Evolutionary conservation across 805 yeast genomes (phyloP).

Genomic region (Myxozyma neotropica): DNA sequence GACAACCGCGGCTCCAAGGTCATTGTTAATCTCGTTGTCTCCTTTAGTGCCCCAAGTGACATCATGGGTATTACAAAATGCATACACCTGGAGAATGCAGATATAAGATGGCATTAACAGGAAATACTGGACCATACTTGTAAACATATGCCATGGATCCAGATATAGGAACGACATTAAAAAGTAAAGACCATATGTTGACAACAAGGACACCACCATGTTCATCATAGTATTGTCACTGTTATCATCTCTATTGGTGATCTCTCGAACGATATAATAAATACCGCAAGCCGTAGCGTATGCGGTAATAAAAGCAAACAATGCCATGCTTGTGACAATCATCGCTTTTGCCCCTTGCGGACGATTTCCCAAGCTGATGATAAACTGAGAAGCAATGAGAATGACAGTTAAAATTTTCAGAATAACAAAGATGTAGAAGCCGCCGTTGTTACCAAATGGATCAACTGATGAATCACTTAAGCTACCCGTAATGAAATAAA

Average conservation of each 20-base stretch:
- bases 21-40: slow-evolving; percentile 62
- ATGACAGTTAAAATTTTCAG: slow-evolving; percentile 84
- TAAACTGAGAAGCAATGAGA: slow-evolving; percentile 80
- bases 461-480: slow-evolving; percentile 57
- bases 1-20: slow-evolving; percentile 81
- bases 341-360: slow-evolving; percentile 86
- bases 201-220: slow-evolving; percentile 77
- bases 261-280: slow-evolving; percentile 63
- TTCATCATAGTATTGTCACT: slow-evolving; percentile 78
- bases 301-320: slow-evolving; percentile 80
- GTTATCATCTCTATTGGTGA: slow-evolving; percentile 52
- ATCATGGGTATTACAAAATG: slow-evolving; percentile 95
- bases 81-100: slow-evolving; percentile 88
- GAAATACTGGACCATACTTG: slow-evolving; percentile 82
- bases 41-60: slow-evolving; percentile 98
- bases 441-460: slow-evolving; percentile 51
- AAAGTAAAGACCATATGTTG: slow-evolving; percentile 81
- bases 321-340: slow-evolving; percentile 69
- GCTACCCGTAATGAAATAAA: slow-evolving; percentile 80
- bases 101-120: slow-evolving; percentile 85
- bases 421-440: slow-evolving; percentile 73
- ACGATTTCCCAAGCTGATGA: slow-evolving; percentile 88
- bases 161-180: slow-evolving; percentile 77
- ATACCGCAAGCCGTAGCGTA: slow-evolving; percentile 84
- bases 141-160: slow-evolving; percentile 91